Percentiles rank a stretch among this genome's conserved stretches.
These are phyloP conservation scores for Fusarium sp. DNA, from an alignment of 2,329 filamentous ascomycete species.

Conservation along the genomic window DNA sequence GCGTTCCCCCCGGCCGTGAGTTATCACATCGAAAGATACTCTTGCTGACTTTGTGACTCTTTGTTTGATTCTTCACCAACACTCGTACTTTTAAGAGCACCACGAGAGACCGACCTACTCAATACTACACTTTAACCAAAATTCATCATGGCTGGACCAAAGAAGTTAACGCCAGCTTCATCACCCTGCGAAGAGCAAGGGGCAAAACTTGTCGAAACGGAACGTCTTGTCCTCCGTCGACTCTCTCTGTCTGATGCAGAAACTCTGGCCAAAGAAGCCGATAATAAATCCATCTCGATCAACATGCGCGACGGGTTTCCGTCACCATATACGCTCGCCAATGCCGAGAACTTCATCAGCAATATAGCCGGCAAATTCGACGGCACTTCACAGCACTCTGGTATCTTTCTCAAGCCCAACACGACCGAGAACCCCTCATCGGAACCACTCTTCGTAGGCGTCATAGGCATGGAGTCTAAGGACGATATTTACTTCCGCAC, in stretches of 20 bases:
- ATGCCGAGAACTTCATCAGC: constrained; percentile 53
- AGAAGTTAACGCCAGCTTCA: constrained; percentile 35
- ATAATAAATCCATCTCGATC: constrained; percentile 52
- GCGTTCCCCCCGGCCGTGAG: not conserved
- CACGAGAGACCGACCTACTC: not conserved
- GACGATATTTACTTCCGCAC: constrained; percentile 55
- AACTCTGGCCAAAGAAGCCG: constrained; percentile 48
- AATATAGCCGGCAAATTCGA: constrained; percentile 22
- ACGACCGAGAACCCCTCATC: constrained; percentile 41
- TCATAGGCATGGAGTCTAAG: constrained; percentile 52
- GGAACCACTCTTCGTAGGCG: constrained; percentile 51
- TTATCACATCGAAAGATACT: constrained; percentile 3
- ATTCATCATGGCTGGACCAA: constrained; percentile 25
- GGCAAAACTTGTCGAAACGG: constrained; percentile 47
- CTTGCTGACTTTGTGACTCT: not conserved
- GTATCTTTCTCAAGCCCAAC: constrained; percentile 49
- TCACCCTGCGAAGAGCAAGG: constrained; percentile 45
- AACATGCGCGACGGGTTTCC: constrained; percentile 60
- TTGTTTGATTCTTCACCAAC: not conserved
- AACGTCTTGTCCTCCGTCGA: constrained; percentile 55
- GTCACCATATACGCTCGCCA: constrained; percentile 56
- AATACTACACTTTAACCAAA: not conserved
- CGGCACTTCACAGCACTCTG: constrained; percentile 46
- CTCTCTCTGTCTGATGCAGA: constrained; percentile 53
- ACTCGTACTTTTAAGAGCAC: not conserved